Evolutionary conservation across 2,329 filamentous ascomycete genomes (phyloP).

Genomic region (Paraphaeosphaeria sporulosa): DNA sequence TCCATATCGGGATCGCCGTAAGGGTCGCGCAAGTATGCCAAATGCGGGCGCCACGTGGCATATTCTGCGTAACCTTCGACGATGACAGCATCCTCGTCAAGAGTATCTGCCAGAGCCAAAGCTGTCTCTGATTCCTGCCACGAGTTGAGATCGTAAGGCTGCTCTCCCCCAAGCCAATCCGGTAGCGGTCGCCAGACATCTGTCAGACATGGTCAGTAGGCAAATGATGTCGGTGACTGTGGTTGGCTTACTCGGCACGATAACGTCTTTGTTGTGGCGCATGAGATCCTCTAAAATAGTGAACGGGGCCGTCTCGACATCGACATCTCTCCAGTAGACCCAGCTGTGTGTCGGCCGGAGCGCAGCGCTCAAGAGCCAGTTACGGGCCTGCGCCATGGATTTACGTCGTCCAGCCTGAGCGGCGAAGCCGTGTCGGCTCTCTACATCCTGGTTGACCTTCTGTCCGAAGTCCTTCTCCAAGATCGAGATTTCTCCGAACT

Average conservation of each 20-base stretch:
- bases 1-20: constrained; percentile 99
- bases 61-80: constrained; percentile 99
- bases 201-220: constrained; percentile 31
- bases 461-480: constrained; percentile 99
- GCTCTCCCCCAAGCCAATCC: constrained; percentile 97
- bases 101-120: constrained; percentile 86
- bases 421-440: constrained; percentile 96
- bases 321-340: constrained; percentile 99
- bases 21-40: constrained; percentile 94
- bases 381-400: constrained; percentile 96
- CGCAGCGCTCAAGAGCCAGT: constrained; percentile 94
- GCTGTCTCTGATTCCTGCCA: constrained; percentile 99
- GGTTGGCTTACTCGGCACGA: constrained; percentile 85
- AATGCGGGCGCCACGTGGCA: constrained; percentile 95
- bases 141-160: constrained; percentile 97
- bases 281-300: constrained; percentile 98
- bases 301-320: constrained; percentile 95
- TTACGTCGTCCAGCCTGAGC: constrained; percentile 93
- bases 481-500: constrained; percentile 95
- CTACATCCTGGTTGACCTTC: constrained; percentile 96
- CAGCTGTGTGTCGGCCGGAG: constrained; percentile 94
- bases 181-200: constrained; percentile 98
- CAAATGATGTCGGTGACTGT: not conserved
- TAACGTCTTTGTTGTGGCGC: constrained; percentile 98
- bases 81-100: constrained; percentile 98